Conservation (phyloP, 2,329 filamentous ascomycete genomes). For the Microthyrium microscopicum region DNA sequence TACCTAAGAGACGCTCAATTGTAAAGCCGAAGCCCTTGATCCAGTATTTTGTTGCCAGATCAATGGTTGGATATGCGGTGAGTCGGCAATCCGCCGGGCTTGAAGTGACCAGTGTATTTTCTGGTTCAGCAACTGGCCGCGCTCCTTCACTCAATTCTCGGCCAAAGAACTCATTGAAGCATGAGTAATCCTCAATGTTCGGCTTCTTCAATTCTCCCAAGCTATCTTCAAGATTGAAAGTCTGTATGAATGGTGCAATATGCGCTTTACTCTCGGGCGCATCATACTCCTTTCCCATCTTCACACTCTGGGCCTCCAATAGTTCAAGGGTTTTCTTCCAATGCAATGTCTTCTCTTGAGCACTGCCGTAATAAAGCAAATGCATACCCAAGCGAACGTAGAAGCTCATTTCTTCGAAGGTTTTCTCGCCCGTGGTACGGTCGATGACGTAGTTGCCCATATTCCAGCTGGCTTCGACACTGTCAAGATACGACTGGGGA, state of each 20-base stretch:
- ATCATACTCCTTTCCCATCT: conserved; percentile 27
- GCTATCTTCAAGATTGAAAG: conserved; percentile 18
- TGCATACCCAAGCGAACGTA: conserved; percentile 28
- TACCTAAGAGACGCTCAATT: conserved; percentile 16
- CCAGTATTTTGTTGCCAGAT: conserved; percentile 25
- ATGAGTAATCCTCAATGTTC: conserved; percentile 21
- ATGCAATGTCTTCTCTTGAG: conserved; percentile 22
- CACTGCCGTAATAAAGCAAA: conserved; percentile 25
- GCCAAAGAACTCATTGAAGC: conserved; percentile 28
- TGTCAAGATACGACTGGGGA: conserved; percentile 13
- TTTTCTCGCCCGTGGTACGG: conserved; percentile 22
- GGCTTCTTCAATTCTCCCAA: conserved; percentile 21
- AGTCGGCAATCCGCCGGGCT: conserved; percentile 24
- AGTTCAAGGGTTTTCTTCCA: conserved; percentile 18
- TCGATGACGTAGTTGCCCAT: conserved; percentile 29
- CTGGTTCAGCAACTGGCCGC: conserved; percentile 21
- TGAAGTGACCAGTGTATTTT: conserved; percentile 16
- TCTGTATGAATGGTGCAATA: conserved; percentile 25
- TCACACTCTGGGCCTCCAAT: conserved; percentile 21
- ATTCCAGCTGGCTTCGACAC: conserved; percentile 19
- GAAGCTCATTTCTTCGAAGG: conserved; percentile 26
- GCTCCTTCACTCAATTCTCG: conserved; percentile 20
- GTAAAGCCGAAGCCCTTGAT: conserved; percentile 27
- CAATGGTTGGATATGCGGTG: conserved; percentile 21
- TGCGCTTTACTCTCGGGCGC: conserved; percentile 19